These are phyloP conservation scores for Alternaria sp. DNA, from an alignment of 2,329 filamentous ascomycete species.

Conservation along the genomic window DNA sequence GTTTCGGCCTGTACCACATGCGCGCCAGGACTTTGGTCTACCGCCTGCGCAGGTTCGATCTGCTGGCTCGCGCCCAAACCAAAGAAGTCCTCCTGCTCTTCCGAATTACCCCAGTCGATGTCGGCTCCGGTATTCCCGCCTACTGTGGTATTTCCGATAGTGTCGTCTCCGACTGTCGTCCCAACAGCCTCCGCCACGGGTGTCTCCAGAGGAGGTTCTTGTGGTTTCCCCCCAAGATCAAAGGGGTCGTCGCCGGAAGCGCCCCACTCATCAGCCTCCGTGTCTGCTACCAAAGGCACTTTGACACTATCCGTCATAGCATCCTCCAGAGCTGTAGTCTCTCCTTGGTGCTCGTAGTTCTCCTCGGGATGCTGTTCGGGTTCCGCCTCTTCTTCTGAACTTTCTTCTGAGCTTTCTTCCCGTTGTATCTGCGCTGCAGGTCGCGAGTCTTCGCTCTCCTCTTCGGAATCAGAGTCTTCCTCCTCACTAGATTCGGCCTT, in stretches of 20 bases:
- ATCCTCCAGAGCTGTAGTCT: constrained; percentile 53
- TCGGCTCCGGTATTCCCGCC: constrained; percentile 39
- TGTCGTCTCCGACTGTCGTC: constrained; percentile 40
- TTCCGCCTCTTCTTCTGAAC: constrained; percentile 13
- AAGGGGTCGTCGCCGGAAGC: constrained; percentile 37
- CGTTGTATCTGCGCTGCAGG: constrained; percentile 19
- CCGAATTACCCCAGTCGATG: constrained; percentile 44
- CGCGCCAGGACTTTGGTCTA: constrained; percentile 26
- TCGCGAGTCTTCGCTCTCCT: constrained; percentile 44
- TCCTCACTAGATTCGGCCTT: constrained; percentile 17
- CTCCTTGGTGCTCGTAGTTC: constrained; percentile 57
- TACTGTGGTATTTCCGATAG: constrained; percentile 38
- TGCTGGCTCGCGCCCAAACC: constrained; percentile 17
- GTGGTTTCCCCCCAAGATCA: constrained; percentile 34
- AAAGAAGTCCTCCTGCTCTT: constrained; percentile 44
- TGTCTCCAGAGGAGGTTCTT: constrained; percentile 31
- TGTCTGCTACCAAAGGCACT: constrained; percentile 51
- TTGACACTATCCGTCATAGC: constrained; percentile 52
- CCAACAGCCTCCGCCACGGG: constrained; percentile 35
- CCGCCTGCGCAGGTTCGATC: constrained; percentile 23
- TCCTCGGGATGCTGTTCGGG: constrained; percentile 33
- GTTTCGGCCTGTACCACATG: constrained; percentile 23
- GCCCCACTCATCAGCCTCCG: constrained; percentile 47
- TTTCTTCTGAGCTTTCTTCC: constrained; percentile 44
- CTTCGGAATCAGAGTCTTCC: constrained; percentile 23